These are phyloP conservation scores for Saccharomycopsis lassenensis DNA, from an alignment of 805 yeast species.

Conservation along the genomic window DNA sequence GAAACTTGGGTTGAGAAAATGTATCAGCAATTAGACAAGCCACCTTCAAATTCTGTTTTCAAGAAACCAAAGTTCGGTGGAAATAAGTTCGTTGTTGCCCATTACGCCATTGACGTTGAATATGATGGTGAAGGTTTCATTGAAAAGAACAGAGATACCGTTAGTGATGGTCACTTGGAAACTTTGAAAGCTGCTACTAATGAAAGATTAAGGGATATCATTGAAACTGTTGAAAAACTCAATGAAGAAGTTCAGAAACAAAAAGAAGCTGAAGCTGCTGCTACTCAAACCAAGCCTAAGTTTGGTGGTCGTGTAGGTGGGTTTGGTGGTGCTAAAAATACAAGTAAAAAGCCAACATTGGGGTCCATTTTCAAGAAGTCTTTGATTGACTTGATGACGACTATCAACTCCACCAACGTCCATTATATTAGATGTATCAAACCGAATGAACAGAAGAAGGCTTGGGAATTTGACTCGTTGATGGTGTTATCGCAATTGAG, in stretches of 20 bases:
- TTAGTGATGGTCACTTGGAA: conserved; percentile 89
- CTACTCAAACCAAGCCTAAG: conserved; percentile 25
- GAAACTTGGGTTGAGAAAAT: conserved; percentile 86
- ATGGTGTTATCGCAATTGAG: conserved; percentile 93
- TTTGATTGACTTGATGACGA: conserved; percentile 82
- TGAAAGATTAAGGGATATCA: conserved; percentile 50
- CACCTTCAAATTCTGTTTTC: conserved; percentile 66
- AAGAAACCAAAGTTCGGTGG: conserved; percentile 93
- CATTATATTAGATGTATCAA: conserved; percentile 96
- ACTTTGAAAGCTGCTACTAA: conserved; percentile 64
- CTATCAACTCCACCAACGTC: conserved; percentile 89
- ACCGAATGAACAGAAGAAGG: conserved; percentile 87
- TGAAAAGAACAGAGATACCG: conserved; percentile 95
- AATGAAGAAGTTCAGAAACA: conserved; percentile 36
- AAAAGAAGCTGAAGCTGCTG: conserved; percentile 23
- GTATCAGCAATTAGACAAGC: conserved; percentile 73
- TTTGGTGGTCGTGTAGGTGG: conserved; percentile 18
- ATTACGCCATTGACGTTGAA: conserved; percentile 88
- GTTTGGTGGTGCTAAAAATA: conserved; percentile 29
- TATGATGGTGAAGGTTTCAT: conserved; percentile 91
- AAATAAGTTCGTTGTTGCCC: conserved; percentile 79
- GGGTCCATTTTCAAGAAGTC: conserved; percentile 93
- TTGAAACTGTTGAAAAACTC: conserved; percentile 52
- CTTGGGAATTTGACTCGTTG: conserved; percentile 91
- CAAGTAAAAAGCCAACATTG: conserved; percentile 75